Percentiles rank a stretch among this genome's conserved stretches.
phyloP scores from a whole-genome alignment of 1,284 basidiomycete species.

The Boletus subluridellus region DNA sequence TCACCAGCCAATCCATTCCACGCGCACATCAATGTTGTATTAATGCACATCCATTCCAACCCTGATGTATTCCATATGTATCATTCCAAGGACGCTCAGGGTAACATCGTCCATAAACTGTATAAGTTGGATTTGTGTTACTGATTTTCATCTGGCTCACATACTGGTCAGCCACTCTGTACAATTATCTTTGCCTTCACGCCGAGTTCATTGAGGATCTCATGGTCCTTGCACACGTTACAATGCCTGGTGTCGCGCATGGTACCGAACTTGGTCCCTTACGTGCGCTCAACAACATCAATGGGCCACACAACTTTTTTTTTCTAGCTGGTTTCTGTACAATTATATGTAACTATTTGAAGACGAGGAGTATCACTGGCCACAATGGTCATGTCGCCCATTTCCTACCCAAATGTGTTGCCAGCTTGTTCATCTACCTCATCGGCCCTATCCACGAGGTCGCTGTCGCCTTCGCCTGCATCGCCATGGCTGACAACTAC shows the following conservation, averaged over 20 bases:
- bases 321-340: not conserved
- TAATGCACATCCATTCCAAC: not conserved
- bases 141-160: no score
- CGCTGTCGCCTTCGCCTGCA: not conserved
- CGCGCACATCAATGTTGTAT: not conserved
- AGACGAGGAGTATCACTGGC: not conserved
- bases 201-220: no score
- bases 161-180: no score
- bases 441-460: no score
- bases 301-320: not conserved
- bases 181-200: no score
- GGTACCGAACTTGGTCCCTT: not conserved
- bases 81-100: not conserved
- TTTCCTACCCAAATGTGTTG: no score
- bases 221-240: not conserved
- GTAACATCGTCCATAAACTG: not conserved
- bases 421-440: no score
- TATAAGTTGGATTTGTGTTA: not conserved
- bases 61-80: not conserved
- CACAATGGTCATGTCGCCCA: not conserved
- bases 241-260: not conserved
- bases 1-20: not conserved
- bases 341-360: not conserved
- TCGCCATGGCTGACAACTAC: fast-evolving
- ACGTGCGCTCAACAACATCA: not conserved